Base-by-base conservation (phyloP, 225 moss, liverwort and hornwort species). In the Neckera pumila region DNA sequence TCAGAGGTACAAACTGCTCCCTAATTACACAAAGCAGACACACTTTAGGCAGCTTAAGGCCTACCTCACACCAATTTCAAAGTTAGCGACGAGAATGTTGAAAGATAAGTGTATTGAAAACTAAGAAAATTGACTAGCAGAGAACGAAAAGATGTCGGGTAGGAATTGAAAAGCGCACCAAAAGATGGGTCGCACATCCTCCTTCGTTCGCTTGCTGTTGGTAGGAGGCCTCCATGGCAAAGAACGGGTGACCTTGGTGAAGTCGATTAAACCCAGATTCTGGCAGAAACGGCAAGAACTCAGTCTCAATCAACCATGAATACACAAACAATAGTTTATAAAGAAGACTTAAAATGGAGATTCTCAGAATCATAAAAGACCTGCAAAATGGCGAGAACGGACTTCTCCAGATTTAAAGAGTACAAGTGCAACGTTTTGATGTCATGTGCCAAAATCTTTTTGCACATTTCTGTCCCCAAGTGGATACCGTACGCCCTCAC, bases 121-220 rank as follows among this genome's bases (percentile, higher is more conserved):
- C 15, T 7, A 31, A 47, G 84, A 33, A 69, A 38, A 60, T 80
- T 31, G 40, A 38, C 34, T 51, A n/a, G 76, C 57, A 85, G 69
- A 71, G 25, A 60, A 56, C 10, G 25, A 26, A 57, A 56, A 34
- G 64, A 49, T 17, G 30, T 14, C 43, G 27, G 17, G 30, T 64
- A 28, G 22, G 30, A 62, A 26, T 36, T 3, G 23, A 84, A 88
- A 40, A 54, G 57, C 89, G 43, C 91, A 98, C 98, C 98, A 98
- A 84, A 98, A 97, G 82, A 98, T 98, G 54, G 98, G 98, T 74
- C 98, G 97, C 75, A 98, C 95, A 79, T 96, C 98, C 91, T 98
- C 98, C 85, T 95, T 93, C 16, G 90, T 96, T 53, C 97, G 96
- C 89, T 91, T 94, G 89, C 75, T 94, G 87, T 97, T 98, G 47